Conservation (phyloP, 1,284 basidiomycete genomes). For the Tilletia indica region DNA sequence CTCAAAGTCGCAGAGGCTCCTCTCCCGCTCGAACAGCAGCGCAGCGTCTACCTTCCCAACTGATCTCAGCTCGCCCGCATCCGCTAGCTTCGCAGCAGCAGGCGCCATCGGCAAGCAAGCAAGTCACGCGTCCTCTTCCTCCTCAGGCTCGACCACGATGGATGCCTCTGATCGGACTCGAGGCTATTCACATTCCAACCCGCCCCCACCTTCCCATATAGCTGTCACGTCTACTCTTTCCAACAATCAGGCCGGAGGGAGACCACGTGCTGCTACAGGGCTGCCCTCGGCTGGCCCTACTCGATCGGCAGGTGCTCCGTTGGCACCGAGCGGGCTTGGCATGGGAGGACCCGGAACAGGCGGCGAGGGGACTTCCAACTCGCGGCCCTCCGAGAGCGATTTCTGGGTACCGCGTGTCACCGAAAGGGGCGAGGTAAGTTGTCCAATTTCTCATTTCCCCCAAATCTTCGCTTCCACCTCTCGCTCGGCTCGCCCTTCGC, state of each 20-base stretch:
- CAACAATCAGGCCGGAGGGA: neutral
- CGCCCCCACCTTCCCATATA: constrained; percentile 23
- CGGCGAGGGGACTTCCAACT: neutral
- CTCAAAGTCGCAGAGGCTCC: constrained; percentile 47
- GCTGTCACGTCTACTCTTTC: constrained; percentile 18
- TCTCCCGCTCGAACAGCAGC: constrained; percentile 26
- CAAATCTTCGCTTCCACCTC: too few relatives aligned
- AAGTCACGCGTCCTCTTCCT: neutral
- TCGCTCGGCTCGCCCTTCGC: neutral
- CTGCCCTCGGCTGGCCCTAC: constrained; percentile 14
- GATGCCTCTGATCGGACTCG: neutral
- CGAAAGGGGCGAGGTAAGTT: constrained; percentile 57
- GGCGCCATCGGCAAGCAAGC: constrained; percentile 15
- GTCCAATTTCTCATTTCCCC: too few relatives aligned
- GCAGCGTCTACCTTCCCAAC: neutral
- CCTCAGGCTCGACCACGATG: neutral
- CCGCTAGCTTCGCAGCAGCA: neutral
- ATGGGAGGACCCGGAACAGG: too few relatives aligned
- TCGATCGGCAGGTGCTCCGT: neutral
- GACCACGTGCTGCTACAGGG: constrained; percentile 39
- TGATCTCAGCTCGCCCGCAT: neutral
- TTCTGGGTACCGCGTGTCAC: constrained; percentile 58
- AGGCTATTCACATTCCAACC: constrained; percentile 14
- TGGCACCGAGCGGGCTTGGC: neutral
- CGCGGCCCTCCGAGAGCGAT: constrained; percentile 38